Conservation (phyloP, 192 early-diverging fungal species). For the Chytriomyces confervae region DNA sequence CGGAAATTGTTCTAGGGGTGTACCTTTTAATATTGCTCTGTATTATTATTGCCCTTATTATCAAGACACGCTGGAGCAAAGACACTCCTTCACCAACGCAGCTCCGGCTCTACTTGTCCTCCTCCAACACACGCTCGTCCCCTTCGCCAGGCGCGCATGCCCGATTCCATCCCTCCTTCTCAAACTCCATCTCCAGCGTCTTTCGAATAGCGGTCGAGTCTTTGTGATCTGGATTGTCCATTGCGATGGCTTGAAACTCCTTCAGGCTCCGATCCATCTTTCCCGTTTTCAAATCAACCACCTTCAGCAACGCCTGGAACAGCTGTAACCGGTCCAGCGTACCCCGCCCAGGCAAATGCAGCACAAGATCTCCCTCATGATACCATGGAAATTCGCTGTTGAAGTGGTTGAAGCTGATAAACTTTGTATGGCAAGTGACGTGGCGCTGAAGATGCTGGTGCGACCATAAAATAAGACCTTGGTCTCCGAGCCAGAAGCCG, state of each 20-base stretch:
- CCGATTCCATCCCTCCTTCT: constrained; percentile 8
- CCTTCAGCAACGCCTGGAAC: background rate
- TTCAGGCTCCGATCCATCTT: background rate
- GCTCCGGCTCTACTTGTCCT: too few relatives aligned
- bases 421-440: constrained; percentile 11
- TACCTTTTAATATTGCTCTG: too few relatives aligned
- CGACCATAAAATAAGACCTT: constrained; percentile 6
- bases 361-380: constrained; percentile 13
- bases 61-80: too few relatives aligned
- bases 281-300: constrained; percentile 12
- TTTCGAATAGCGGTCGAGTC: background rate
- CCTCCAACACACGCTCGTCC: background rate
- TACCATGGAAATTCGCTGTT: constrained; percentile 17
- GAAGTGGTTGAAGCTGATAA: constrained; percentile 1
- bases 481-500: constrained; percentile 6
- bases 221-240: background rate
- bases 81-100: too few relatives aligned
- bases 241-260: background rate
- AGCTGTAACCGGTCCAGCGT: background rate
- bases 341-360: constrained; percentile 11
- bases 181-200: background rate
- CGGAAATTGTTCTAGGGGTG: too few relatives aligned
- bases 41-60: too few relatives aligned
- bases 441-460: background rate
- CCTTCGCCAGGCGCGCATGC: constrained; percentile 8